Base-by-base conservation (phyloP, 805 yeast species). In the Lipomyces kockii region DNA sequence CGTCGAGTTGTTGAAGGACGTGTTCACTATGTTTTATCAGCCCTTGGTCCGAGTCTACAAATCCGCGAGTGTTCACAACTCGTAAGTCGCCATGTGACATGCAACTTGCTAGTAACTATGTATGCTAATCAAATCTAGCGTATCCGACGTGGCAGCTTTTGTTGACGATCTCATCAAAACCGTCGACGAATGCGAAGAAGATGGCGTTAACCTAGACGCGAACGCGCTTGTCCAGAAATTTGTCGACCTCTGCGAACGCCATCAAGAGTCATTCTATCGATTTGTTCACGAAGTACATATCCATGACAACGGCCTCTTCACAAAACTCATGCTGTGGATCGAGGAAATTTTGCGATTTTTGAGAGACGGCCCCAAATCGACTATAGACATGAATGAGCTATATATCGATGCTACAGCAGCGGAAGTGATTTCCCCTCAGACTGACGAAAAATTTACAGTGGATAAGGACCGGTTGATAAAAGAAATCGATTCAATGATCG, bases 201-300 rank as follows among this genome's bases (percentile, higher is more conserved):
- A 84, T 53, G 82, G 85, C 57, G 83, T 83, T 65, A 81, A 83
- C 20, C 76, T 81, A 5, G 84, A 86, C 66, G 81, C 90, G 1
- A 81, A 85, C 56, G 88, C 89, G 69, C 83, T 90, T 68, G 93
- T 91, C 43, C 84, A 87, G 69, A 83, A 84, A 55, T 84, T 94
- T 52, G 85, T 89, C 75, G 81, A 81, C 11, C 79, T 94, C 22
- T 84, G 92, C 54, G 87, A 87, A 55, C 85, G 85, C 35, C 97
- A 93, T 76, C 90, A 91, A 71, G 87, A 85, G 65, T 82, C 88
- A 12, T 83, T 91, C 59, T 91, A 91, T 81, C 80, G 80, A 62
- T 95, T 94, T 74, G 82, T 94, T 66, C 94, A 91, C 75, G 87
- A 89, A 62, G 85, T 92, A n/a, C 92, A 93, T 77, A 69, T 83